Conservation (phyloP, 164 flowering plant genomes). For the Santalum album region DNA sequence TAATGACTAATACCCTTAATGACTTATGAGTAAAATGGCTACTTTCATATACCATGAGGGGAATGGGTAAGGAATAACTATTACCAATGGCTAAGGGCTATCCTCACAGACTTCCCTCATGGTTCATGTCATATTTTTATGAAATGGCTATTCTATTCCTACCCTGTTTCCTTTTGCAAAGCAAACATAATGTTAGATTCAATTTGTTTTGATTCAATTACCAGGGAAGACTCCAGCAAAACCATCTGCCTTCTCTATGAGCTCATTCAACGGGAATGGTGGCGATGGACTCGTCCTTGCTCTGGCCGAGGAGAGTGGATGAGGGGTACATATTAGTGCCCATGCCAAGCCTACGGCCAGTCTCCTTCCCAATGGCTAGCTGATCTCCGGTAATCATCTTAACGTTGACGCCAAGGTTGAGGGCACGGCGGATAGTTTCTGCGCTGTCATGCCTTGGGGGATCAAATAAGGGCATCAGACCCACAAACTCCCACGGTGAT, state of each 20-base stretch:
- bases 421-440: not conserved
- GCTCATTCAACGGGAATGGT: conserved; percentile 40
- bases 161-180: too few species aligned
- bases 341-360: conserved; percentile 41
- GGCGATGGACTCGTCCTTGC: conserved; percentile 32
- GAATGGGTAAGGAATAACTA: too few species aligned
- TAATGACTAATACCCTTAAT: too few species aligned
- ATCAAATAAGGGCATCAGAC: conserved; percentile 2
- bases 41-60: too few species aligned
- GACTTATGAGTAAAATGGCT: too few species aligned
- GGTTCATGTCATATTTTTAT: too few species aligned
- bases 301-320: conserved; percentile 29
- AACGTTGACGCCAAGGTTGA: conserved; percentile 1
- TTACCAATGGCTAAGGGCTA: too few species aligned
- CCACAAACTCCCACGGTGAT: not conserved
- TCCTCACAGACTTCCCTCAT: too few species aligned
- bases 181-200: too few species aligned
- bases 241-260: conserved; percentile 43
- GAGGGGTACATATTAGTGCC: conserved; percentile 47
- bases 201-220: too few species aligned
- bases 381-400: conserved; percentile 3
- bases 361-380: conserved; percentile 40
- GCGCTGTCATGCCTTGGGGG: conserved; percentile 5
- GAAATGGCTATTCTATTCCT: too few species aligned
- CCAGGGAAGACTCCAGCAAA: conserved; percentile 45